Evolutionary conservation across 2,329 filamentous ascomycete species (phyloP).

Genomic region (Ustulina deusta): DNA sequence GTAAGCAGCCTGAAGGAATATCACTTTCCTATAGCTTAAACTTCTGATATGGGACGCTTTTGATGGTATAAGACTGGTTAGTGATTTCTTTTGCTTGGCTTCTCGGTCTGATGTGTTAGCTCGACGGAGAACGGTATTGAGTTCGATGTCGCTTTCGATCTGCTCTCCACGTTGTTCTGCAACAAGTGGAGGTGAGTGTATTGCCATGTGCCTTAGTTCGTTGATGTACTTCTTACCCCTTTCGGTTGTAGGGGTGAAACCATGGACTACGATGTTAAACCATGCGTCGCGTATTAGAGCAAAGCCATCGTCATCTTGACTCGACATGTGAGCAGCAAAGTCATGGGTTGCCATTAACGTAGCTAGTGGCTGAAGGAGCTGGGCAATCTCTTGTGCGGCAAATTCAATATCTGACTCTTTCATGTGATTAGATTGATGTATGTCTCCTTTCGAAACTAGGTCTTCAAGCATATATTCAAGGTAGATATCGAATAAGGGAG

Average conservation of each 20-base stretch:
- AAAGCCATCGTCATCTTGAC: slow-evolving; percentile 74
- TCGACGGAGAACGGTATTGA: slow-evolving; percentile 91
- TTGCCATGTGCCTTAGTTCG: slow-evolving; percentile 85
- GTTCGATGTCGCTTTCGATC: slow-evolving; percentile 94
- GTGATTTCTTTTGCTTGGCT: slow-evolving; percentile 80
- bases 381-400: slow-evolving; percentile 86
- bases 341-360: slow-evolving; percentile 79
- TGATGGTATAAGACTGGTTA: slow-evolving; percentile 79
- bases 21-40: slow-evolving; percentile 88
- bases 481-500: slow-evolving; percentile 84
- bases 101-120: slow-evolving; percentile 85
- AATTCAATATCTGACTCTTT: slow-evolving; percentile 84
- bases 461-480: slow-evolving; percentile 85
- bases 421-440: slow-evolving; percentile 77
- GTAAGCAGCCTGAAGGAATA: slow-evolving; percentile 92
- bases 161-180: slow-evolving; percentile 90
- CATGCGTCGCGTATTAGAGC: slow-evolving; percentile 88
- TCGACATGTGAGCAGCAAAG: slow-evolving; percentile 59
- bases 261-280: slow-evolving; percentile 98
- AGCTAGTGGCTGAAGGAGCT: slow-evolving; percentile 88
- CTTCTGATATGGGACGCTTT: slow-evolving; percentile 83
- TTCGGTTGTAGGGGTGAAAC: slow-evolving; percentile 81
- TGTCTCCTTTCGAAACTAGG: slow-evolving; percentile 91
- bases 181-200: slow-evolving; percentile 87
- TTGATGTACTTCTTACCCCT: slow-evolving; percentile 78